A percentile compares a stretch with the other conserved stretches of the same genome.
These are phyloP conservation scores for Globisporangium acanthophoron DNA, from an alignment of 352 stramenopile species.

Conservation along the genomic window DNA sequence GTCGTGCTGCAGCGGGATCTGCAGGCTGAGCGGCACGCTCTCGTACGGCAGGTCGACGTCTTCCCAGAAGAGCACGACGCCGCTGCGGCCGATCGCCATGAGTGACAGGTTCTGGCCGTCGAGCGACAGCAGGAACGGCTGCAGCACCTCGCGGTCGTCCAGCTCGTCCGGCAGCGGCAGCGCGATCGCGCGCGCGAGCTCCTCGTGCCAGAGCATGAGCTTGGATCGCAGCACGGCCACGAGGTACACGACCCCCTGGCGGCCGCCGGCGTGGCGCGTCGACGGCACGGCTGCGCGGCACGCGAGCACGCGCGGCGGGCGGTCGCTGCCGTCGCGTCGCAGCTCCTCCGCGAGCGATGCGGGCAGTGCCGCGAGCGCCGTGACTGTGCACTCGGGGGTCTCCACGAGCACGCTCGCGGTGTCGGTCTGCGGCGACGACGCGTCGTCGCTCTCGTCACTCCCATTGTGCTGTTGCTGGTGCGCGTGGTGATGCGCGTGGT, in stretches of 20 bases:
- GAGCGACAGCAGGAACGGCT: constrained; percentile 62
- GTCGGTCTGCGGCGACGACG: not conserved
- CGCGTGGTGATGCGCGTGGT: not conserved
- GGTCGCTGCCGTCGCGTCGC: constrained; percentile 8
- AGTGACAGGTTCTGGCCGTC: constrained; percentile 65
- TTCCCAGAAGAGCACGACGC: constrained; percentile 76
- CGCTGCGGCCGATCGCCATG: constrained; percentile 56
- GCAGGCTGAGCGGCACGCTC: constrained; percentile 66
- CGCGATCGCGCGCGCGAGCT: constrained; percentile 27
- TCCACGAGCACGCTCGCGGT: constrained; percentile 37
- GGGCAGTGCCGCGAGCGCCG: constrained; percentile 35
- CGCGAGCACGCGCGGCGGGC: constrained; percentile 16
- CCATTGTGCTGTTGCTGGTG: constrained; percentile 2
- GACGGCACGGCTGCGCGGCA: constrained; percentile 40
- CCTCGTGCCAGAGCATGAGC: constrained; percentile 65
- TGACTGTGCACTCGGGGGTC: constrained; percentile 49
- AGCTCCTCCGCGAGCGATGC: constrained; percentile 17
- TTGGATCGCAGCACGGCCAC: constrained; percentile 49
- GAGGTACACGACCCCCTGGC: constrained; percentile 51
- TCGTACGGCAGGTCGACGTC: constrained; percentile 77
- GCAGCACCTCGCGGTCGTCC: constrained; percentile 33
- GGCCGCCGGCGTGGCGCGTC: constrained; percentile 37
- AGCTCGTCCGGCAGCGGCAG: constrained; percentile 57
- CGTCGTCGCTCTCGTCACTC: constrained; percentile 5
- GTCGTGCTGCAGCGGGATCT: constrained; percentile 56